Evolutionary conservation across 129 eudicot genomes (phyloP).

Genomic region (Arctium minus): DNA sequence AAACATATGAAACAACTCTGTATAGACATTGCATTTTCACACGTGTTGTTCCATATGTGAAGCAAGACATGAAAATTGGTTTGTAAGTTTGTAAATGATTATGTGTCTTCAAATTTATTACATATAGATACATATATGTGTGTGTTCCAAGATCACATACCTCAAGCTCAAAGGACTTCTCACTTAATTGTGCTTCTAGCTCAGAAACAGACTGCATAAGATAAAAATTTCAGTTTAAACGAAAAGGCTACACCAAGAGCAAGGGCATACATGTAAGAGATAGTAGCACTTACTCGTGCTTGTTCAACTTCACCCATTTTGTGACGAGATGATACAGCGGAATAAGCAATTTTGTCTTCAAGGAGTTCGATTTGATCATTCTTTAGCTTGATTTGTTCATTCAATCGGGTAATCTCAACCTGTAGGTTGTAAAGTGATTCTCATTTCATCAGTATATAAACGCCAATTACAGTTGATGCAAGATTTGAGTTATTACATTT

Average conservation of each 20-base stretch:
- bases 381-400: slow-evolving; percentile 62
- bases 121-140: background rate
- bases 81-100: too few species aligned
- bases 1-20: too few species aligned
- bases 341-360: slow-evolving; percentile 53
- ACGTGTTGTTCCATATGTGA: too few species aligned
- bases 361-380: slow-evolving; percentile 66
- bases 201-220: slow-evolving; percentile 67
- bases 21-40: too few species aligned
- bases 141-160: slow-evolving; percentile 31
- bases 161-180: slow-evolving; percentile 97
- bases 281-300: slow-evolving; percentile 46
- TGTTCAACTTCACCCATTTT: slow-evolving; percentile 51
- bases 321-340: slow-evolving; percentile 37
- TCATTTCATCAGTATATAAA: slow-evolving; percentile 8
- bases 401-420: slow-evolving; percentile 70
- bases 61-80: too few species aligned
- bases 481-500: slow-evolving; percentile 40
- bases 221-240: slow-evolving; percentile 20
- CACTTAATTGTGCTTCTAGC: slow-evolving; percentile 69
- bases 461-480: slow-evolving; percentile 6
- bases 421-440: slow-evolving; percentile 23
- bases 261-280: background rate
- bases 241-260: background rate
- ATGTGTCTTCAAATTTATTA: background rate